phyloP scores from a whole-genome alignment of 345 rosid genomes.

The Eucalyptus erythrocorys region DNA sequence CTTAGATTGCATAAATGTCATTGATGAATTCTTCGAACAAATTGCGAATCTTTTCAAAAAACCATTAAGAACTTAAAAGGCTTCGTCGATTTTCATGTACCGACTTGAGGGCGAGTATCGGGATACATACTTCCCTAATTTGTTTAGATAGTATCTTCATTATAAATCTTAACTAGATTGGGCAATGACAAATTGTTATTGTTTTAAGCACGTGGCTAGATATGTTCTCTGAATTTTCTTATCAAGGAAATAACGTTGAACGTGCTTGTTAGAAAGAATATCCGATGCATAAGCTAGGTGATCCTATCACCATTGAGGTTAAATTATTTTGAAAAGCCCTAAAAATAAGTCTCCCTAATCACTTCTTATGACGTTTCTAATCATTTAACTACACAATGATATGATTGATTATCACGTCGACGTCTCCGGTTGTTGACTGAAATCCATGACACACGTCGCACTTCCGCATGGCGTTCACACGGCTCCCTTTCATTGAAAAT shows the following conservation, averaged over 20 bases:
- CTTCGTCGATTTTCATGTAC: rapidly evolving
- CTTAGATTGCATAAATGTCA: not conserved
- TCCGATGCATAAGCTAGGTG: rapidly evolving
- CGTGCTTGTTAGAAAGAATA: not conserved
- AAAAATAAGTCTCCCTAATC: not conserved
- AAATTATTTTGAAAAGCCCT: not conserved
- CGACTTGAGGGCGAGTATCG: rapidly evolving
- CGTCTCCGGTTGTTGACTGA: not conserved
- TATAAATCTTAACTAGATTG: no score
- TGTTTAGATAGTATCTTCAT: not conserved
- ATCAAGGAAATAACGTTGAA: rapidly evolving
- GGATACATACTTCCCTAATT: rapidly evolving
- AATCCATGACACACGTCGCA: not conserved
- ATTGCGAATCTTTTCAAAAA: rapidly evolving
- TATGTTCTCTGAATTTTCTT: rapidly evolving
- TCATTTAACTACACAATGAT: not conserved
- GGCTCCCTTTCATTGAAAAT: not conserved
- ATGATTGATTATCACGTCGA: rapidly evolving
- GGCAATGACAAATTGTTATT: no score
- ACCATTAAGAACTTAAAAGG: not conserved
- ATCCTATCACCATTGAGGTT: rapidly evolving
- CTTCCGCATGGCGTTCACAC: rapidly evolving
- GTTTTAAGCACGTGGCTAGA: rapidly evolving
- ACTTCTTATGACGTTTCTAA: not conserved
- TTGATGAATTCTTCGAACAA: rapidly evolving